Base-by-base conservation (phyloP, 192 early-diverging fungal genomes). In the Phycomyces blakesleeanus region DNA sequence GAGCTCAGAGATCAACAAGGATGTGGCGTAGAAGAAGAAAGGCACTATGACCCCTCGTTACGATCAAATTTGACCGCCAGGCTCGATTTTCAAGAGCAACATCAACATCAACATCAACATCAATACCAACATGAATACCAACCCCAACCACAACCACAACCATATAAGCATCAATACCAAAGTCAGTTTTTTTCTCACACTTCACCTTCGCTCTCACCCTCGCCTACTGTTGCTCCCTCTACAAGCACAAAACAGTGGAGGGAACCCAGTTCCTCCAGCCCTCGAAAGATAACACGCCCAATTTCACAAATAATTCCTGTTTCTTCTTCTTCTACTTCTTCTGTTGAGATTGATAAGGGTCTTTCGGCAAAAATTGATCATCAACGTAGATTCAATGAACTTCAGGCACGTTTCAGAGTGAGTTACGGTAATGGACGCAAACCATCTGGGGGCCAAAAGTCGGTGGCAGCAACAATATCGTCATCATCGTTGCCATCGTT, bases 321-420 rank as follows among this genome's bases (percentile, higher is more conserved):
- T 34, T 34, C 18, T 44, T 64, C 42, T 14, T 25, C 41, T 24
- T 64, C 42, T 14, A 16, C 41, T 24, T 68, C 66, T 38, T 49
- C 66, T 15, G 29, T 34, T 27, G 55, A 34, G 29, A 34, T 34
- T 14, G 44, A 44, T 56, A 54, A 56, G 52, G 55, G 29, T 26
- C 38, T 39, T 34, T 34, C 29, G 2, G 7, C 29, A 34, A 7
- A 40, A 51, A 39, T 71, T 41, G 68, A 71, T 44, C 68, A 71
- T 27, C 68, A 71, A 24, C 62, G 61, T 53, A 42, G 68, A 49
- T 63, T 64, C 39, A 63, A 63, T 26, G 68, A 71, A 54, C 29
- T 71, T 21, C 68, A 71, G 42, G 68, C 68, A 44, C 61, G 68
- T 15, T 71, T 71, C 41, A 64, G 61, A 63, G 62, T 71, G 10